These are phyloP conservation scores for Cardamine resedifolia DNA, from an alignment of 345 rosid species.

Conservation along the genomic window DNA sequence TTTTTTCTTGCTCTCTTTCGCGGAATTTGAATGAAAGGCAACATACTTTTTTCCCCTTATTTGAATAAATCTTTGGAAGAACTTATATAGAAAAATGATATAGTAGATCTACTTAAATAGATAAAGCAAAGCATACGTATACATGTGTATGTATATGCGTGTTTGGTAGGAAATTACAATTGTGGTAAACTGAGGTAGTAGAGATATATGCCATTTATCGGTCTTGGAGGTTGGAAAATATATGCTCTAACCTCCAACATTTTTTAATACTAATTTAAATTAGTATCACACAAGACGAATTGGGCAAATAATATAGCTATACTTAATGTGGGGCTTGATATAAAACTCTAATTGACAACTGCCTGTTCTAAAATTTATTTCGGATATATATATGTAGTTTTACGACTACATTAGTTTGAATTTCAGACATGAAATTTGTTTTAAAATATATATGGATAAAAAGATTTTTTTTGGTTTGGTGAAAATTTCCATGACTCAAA, in stretches of 20 bases:
- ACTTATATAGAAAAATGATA: background rate
- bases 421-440: background rate
- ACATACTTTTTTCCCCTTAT: background rate
- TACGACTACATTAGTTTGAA: background rate
- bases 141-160: conserved; percentile 10
- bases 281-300: background rate
- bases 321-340: background rate
- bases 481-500: background rate
- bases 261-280: background rate
- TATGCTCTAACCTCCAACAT: conserved; percentile 33
- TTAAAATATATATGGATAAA: background rate
- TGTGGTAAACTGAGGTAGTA: background rate
- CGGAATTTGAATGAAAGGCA: background rate
- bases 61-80: conserved; percentile 2
- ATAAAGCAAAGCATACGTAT: background rate
- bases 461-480: background rate
- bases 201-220: background rate
- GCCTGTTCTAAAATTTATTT: background rate
- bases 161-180: conserved; percentile 13
- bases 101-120: conserved; percentile 29
- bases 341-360: background rate
- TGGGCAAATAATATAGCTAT: background rate
- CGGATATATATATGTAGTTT: background rate
- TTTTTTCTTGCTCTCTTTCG: conserved; percentile 16
- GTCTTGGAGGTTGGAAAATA: conserved; percentile 36